Conservation (phyloP, 2,329 filamentous ascomycete genomes). For the Penicillium sp. region DNA sequence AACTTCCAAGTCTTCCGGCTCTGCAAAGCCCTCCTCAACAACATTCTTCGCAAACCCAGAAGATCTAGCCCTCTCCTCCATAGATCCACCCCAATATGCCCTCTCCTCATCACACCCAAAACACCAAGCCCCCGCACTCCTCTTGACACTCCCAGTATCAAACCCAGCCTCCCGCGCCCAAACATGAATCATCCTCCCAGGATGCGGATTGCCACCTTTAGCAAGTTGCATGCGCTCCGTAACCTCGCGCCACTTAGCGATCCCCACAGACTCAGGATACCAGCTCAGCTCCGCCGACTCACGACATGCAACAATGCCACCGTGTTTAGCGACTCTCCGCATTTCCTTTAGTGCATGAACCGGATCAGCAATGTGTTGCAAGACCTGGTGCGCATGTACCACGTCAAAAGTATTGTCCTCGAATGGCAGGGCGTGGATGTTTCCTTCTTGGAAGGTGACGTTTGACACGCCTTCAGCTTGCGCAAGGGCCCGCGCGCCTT, state of each 20-base stretch:
- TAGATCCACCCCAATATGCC: constrained; percentile 38
- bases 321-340: constrained; percentile 53
- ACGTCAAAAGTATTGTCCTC: constrained; percentile 56
- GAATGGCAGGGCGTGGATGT: constrained; percentile 45
- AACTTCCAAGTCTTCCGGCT: constrained; percentile 30
- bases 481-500: constrained; percentile 35
- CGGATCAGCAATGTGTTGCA: constrained; percentile 57
- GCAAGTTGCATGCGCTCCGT: constrained; percentile 21
- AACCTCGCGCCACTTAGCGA: constrained; percentile 28
- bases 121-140: constrained; percentile 38
- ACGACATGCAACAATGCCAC: constrained; percentile 54
- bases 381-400: constrained; percentile 60
- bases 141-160: constrained; percentile 21
- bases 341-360: constrained; percentile 55
- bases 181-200: constrained; percentile 32
- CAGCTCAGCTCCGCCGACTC: constrained; percentile 41
- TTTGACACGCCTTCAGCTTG: constrained; percentile 32
- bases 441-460: constrained; percentile 37
- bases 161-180: constrained; percentile 42
- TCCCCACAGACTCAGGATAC: constrained; percentile 34
- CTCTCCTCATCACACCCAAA: constrained; percentile 36
- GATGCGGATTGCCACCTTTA: constrained; percentile 33
- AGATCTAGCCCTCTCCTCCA: constrained; percentile 31
- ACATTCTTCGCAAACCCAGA: constrained; percentile 33
- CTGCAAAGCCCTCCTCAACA: constrained; percentile 34